Evolutionary conservation across 306 rosid species (phyloP).

Genomic region (Rosa rugosa): DNA sequence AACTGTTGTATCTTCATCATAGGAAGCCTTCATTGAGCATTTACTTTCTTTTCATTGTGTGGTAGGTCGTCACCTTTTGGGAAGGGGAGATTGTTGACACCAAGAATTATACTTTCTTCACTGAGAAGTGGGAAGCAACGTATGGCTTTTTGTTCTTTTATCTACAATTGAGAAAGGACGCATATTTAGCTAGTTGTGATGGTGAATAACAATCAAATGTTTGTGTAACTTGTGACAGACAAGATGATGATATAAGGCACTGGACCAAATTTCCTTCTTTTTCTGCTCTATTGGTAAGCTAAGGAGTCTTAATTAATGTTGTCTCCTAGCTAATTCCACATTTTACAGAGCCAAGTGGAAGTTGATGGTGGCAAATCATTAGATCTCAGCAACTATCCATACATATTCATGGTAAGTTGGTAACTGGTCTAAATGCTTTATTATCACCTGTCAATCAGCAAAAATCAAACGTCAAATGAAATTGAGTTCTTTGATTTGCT

Average conservation of each 20-base stretch:
- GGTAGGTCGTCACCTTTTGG: no score
- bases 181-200: conserved; percentile 20
- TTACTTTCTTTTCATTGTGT: no score
- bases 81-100: no score
- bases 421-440: conserved; percentile 14
- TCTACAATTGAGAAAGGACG: background rate
- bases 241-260: conserved; percentile 82
- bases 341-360: conserved; percentile 40
- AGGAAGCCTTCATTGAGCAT: background rate
- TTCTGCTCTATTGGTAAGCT: conserved; percentile 54
- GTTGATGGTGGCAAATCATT: no score
- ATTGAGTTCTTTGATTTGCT: conserved; percentile 16
- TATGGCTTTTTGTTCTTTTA: conserved; percentile 37
- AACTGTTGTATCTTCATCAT: background rate
- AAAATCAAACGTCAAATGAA: conserved; percentile 1
- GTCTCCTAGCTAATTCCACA: conserved; percentile 8
- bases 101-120: background rate
- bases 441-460: background rate
- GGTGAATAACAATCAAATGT: conserved; percentile 13
- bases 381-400: no score
- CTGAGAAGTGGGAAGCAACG: conserved; percentile 96
- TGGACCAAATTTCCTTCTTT: conserved; percentile 89
- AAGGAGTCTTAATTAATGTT: background rate
- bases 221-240: conserved; percentile 41
- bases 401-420: no score